A percentile compares a stretch with the other conserved stretches of the same genome.
Conservation (phyloP, 1,139 yeast genomes). For the Kurtzmaniella quercitrusa region DNA sequence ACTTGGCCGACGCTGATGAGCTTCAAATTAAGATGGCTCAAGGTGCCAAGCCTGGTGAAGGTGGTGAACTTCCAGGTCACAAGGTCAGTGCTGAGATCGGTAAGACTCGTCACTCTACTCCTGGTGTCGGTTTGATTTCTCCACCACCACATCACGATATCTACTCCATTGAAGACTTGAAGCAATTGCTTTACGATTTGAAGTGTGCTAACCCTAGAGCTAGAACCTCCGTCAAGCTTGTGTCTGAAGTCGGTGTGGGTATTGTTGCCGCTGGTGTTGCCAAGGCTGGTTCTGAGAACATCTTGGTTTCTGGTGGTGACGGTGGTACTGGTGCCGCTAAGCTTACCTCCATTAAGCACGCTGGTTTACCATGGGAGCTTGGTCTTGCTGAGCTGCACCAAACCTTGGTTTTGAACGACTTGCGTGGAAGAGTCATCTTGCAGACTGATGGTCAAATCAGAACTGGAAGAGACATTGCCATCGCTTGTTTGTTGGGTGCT, state of each 20-base stretch:
- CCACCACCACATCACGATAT: conserved; percentile 99
- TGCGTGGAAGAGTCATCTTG: conserved; percentile 90
- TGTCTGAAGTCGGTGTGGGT: conserved; percentile 98
- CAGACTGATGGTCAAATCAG: conserved; percentile 98
- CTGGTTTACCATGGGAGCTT: conserved; percentile 98
- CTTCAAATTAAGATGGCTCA: conserved; percentile 98
- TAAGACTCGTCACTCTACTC: conserved; percentile 93
- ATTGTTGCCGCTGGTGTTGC: conserved; percentile 99
- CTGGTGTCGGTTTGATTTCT: conserved; percentile 94
- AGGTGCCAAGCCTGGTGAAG: conserved; percentile 99
- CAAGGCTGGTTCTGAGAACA: conserved; percentile 96
- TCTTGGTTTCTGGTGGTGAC: conserved; percentile 93
- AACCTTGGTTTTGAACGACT: conserved; percentile 89
- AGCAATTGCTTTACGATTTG: conserved; percentile 92
- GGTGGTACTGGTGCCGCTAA: conserved; percentile 99
- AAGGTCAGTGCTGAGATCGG: conserved; percentile 88
- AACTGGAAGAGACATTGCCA: conserved; percentile 94
- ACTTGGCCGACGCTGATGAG: conserved; percentile 94
- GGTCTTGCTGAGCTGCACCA: conserved; percentile 98
- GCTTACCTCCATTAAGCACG: conserved; percentile 94
- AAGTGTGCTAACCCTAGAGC: conserved; percentile 97
- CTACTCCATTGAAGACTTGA: conserved; percentile 95
- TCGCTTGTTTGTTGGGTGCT: conserved; percentile 94
- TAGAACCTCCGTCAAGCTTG: conserved; percentile 92
- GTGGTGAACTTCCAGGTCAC: conserved; percentile 97